Evolutionary conservation across 2,329 filamentous ascomycete genomes (phyloP), one percentile per base, ranked within the genome.

Genomic region (Aspergillus floridensis): DNA sequence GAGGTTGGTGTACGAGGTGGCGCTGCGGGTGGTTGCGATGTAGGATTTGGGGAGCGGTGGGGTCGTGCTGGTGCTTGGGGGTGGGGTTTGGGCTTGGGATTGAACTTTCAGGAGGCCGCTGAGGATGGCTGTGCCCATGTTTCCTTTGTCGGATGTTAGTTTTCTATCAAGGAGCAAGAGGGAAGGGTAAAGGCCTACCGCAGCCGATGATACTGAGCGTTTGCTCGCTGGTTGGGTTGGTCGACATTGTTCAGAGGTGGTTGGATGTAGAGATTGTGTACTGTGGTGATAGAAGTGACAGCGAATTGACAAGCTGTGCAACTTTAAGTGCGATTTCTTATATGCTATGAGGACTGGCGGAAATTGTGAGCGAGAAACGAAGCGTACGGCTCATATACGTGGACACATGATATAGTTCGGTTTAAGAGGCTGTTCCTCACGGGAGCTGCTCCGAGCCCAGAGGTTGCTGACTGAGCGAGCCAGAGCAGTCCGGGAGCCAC

Each of bases 81-180:
- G n/a, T 29, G 57, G n/a, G 26, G 26, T 10, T 8, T 29, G 26
- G 26, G 26, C 26, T 29, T 29, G 26, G 19, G 50, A 3, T 22
- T 47, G 44, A 35, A 35, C 8, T 38, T 24, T 3, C 5, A 54
- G 22, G 24, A 54, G 52, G 38, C 52, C 52, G 26, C 47, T 47
- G 21, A 54, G 52, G 38, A 54, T 54, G 24, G 52, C 52, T 26
- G 41, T 54, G 52, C 52, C 52, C 52, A 54, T 54, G 35, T 54
- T 54, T 32, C 52, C 52, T 54, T n/a, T 10, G 14, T 35, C 14
- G 5, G 21, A 16, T 31, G 24, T 47, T 35, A 54, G 41, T 2
- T 4, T 5, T 4, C 10, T 7, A 2, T 22, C 22, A 22, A 22
- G 22, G 22, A 22, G 22, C 22, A 22, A 22, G 22, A 22, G 22